Conservation (phyloP, 1,139 yeast genomes). For the Debaryomycetaceae sp. region DNA sequence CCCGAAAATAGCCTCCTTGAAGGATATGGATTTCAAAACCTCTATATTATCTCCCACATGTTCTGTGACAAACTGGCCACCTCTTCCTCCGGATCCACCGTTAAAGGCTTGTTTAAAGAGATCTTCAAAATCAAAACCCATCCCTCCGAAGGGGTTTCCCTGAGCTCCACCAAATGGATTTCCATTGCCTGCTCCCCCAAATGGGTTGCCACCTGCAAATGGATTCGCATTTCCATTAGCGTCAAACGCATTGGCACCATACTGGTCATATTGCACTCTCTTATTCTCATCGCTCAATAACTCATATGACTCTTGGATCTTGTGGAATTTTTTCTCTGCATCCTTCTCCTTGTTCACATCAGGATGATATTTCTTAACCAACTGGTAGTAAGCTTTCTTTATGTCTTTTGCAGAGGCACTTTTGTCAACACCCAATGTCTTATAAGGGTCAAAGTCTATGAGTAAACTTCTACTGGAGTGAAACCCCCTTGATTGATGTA, state of each 20-base stretch:
- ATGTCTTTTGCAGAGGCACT: conserved; percentile 77
- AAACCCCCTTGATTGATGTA: conserved; percentile 16
- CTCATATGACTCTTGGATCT: conserved; percentile 92
- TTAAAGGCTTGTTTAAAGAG: conserved; percentile 74
- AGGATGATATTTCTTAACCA: conserved; percentile 94
- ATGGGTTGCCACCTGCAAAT: conserved; percentile 45
- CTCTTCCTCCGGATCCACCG: conserved; percentile 33
- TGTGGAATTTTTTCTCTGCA: conserved; percentile 87
- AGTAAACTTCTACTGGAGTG: conserved; percentile 19
- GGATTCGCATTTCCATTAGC: conserved; percentile 59
- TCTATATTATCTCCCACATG: conserved; percentile 90
- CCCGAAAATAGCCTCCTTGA: conserved; percentile 89
- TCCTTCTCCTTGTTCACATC: conserved; percentile 90
- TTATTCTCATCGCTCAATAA: conserved; percentile 82
- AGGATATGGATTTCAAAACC: conserved; percentile 65
- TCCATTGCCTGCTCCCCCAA: conserved; percentile 40
- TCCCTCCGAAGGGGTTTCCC: conserved; percentile 43
- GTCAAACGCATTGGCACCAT: conserved; percentile 84
- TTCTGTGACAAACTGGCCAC: conserved; percentile 56
- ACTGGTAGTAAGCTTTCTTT: conserved; percentile 88
- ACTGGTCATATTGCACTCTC: conserved; percentile 87
- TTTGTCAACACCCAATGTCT: conserved; percentile 71
- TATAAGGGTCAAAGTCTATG: conserved; percentile 71
- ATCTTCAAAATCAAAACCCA: conserved; percentile 78
- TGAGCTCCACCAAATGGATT: conserved; percentile 32